Conservation (phyloP, 805 yeast genomes). For the Candida ipomoeae region DNA sequence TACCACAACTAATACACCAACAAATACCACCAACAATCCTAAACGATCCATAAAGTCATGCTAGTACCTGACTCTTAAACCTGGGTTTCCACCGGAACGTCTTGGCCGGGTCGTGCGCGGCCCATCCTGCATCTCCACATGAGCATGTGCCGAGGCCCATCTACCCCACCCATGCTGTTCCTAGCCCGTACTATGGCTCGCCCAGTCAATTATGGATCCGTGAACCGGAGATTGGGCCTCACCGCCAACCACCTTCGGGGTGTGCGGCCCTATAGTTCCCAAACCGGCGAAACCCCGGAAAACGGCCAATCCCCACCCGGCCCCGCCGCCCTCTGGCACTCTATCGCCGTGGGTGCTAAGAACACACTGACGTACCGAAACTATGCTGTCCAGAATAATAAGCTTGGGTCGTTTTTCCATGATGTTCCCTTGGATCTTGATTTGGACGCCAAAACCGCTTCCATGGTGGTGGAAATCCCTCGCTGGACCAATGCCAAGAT, state of each 20-base stretch:
- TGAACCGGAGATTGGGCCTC: constrained; percentile 9
- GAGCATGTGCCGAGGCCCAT: not conserved
- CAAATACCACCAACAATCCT: too few species aligned
- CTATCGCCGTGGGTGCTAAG: constrained; percentile 27
- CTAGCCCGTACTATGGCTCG: constrained; percentile 1
- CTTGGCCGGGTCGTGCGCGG: not conserved
- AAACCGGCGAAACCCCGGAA: not conserved
- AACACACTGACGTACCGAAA: constrained; percentile 37
- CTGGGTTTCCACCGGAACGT: too few species aligned
- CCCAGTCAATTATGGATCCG: not conserved
- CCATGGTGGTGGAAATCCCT: constrained; percentile 94
- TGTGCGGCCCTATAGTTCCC: not conserved
- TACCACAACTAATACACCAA: too few species aligned
- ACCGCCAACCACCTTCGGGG: constrained; percentile 11
- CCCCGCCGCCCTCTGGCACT: not conserved
- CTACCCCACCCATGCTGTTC: not conserved
- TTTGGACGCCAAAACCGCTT: constrained; percentile 36
- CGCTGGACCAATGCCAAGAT: constrained; percentile 98
- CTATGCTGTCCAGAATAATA: constrained; percentile 38
- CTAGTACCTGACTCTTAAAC: too few species aligned
- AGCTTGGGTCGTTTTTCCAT: constrained; percentile 63
- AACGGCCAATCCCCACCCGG: not conserved
- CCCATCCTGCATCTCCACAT: not conserved
- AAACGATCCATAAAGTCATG: too few species aligned
- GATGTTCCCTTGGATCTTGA: constrained; percentile 61